Percentiles rank a stretch among this genome's conserved stretches.
These are phyloP conservation scores for Orbilia quercus DNA, from an alignment of 2,329 filamentous ascomycete species.

Conservation along the genomic window DNA sequence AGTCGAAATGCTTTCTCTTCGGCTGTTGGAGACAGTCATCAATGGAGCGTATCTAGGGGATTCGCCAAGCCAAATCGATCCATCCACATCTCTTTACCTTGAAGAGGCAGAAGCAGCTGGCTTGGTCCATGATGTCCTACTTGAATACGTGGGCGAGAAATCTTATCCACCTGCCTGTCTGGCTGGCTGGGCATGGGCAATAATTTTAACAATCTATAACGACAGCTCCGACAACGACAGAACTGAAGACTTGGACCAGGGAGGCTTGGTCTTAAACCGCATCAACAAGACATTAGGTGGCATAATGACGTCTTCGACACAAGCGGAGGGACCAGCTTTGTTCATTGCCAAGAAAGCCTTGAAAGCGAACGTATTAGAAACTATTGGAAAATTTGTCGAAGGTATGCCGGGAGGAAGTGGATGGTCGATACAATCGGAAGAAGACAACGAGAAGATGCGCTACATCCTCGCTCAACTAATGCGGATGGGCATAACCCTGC, in stretches of 20 bases:
- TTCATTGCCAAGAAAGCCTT: slow-evolving; percentile 55
- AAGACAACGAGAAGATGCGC: slow-evolving; percentile 62
- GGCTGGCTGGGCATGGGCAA: slow-evolving; percentile 58
- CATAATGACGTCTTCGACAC: slow-evolving; percentile 53
- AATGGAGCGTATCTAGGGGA: slow-evolving; percentile 40
- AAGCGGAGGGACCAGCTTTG: slow-evolving; percentile 54
- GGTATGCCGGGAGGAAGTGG: slow-evolving; percentile 52
- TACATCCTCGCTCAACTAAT: slow-evolving; percentile 62
- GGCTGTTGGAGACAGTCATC: slow-evolving; percentile 56
- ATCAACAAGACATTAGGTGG: slow-evolving; percentile 53
- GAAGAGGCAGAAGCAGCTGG: slow-evolving; percentile 40
- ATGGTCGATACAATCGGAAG: slow-evolving; percentile 60
- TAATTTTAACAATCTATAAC: slow-evolving; percentile 54
- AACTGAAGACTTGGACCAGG: slow-evolving; percentile 9
- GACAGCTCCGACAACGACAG: slow-evolving; percentile 34
- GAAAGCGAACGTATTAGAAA: slow-evolving; percentile 56
- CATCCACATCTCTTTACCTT: slow-evolving; percentile 56
- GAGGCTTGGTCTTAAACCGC: slow-evolving; percentile 47
- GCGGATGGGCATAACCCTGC: slow-evolving; percentile 61
- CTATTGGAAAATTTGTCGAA: slow-evolving; percentile 56
- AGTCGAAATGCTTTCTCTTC: slow-evolving; percentile 58
- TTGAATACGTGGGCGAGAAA: slow-evolving; percentile 55
- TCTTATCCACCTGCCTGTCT: slow-evolving; percentile 51
- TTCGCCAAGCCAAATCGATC: slow-evolving; percentile 40
- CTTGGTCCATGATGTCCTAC: slow-evolving; percentile 57